Conservation (phyloP, 306 rosid species). For the Cucurbita pepo region DNA sequence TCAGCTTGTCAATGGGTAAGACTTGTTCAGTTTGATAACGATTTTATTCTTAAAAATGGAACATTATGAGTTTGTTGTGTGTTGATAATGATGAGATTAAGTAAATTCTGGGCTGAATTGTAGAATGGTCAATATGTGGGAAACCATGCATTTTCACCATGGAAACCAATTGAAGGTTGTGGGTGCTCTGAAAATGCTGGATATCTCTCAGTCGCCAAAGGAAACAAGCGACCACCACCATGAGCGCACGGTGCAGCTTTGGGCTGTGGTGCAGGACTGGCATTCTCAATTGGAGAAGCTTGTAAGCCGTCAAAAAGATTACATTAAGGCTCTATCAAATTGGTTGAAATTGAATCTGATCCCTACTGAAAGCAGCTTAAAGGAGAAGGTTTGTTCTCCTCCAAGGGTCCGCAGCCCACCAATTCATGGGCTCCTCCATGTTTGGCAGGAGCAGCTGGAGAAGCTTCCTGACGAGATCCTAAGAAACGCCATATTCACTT, state of each 20-base stretch:
- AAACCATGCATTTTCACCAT: constrained; percentile 38
- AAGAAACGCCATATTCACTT: constrained; percentile 44
- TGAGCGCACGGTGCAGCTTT: constrained; percentile 54
- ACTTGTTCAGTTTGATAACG: constrained; percentile 5
- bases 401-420: constrained; percentile 59
- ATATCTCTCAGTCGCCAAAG: constrained; percentile 55
- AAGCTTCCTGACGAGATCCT: constrained; percentile 72
- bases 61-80: not conserved
- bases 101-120: constrained; percentile 6
- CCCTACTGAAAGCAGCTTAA: constrained; percentile 82
- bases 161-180: constrained; percentile 30
- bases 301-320: constrained; percentile 51
- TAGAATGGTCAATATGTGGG: constrained; percentile 92
- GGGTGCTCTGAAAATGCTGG: constrained; percentile 25
- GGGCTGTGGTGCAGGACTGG: constrained; percentile 59
- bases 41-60: not conserved
- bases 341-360: constrained; percentile 77
- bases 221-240: constrained; percentile 81
- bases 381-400: constrained; percentile 89
- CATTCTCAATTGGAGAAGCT: constrained; percentile 47
- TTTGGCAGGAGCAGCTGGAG: constrained; percentile 73
- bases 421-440: constrained; percentile 41
- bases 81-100: not conserved
- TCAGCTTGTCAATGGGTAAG: constrained; percentile 72
- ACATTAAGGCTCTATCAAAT: constrained; percentile 41